Base-by-base conservation (phyloP, 2,329 filamentous ascomycete species). In the Boeremia exigua region DNA sequence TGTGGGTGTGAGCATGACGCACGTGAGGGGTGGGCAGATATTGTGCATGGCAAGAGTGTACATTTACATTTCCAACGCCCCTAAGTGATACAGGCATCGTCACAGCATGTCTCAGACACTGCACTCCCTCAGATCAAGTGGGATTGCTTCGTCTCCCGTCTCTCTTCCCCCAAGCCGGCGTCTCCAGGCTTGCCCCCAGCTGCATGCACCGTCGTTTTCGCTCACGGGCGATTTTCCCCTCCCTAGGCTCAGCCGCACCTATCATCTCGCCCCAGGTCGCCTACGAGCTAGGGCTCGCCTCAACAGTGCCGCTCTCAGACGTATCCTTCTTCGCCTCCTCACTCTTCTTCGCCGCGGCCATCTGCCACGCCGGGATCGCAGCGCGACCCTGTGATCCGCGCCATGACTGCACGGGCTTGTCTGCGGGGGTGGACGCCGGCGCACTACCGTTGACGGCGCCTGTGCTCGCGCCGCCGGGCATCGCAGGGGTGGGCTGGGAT, bases 351-450 rank as follows among this genome's bases (percentile, higher is more conserved):
- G 78, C 78, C 30, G 79, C 79, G 0, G 81, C 81, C 73, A 84
- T 74, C 66, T 84, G 82, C 82, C 82, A 84, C 6, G 77, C 78
- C 6, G 82, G 82, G 43, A 84, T 84, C 0, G 79, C 76, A 4
- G 80, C 78, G 27, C 72, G 67, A 14, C 74, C 75, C 5, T 68
- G 61, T n/a, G 43, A 39, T 1, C 54, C 54, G n/a, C 54, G 45
- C 54, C 54, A 57, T 2, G 54, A 57, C 14, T 57, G 54, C 1
- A 65, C 65, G 12, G 72, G 53, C 54, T 72, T 72, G 37, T 75
- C 74, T 19, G 64, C 59, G 8, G 67, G 65, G 1, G 68, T 67
- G 6, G 72, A 40, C 6, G 39, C 6, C 1, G 44, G 29, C 4
- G 67, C 17, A 15, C 65, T 48, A 15, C 57, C 45, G 38, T 54